Percentiles rank a stretch among this genome's conserved stretches.
These are phyloP conservation scores for Alternaria rosae DNA, from an alignment of 2,329 filamentous ascomycete species.

Conservation along the genomic window DNA sequence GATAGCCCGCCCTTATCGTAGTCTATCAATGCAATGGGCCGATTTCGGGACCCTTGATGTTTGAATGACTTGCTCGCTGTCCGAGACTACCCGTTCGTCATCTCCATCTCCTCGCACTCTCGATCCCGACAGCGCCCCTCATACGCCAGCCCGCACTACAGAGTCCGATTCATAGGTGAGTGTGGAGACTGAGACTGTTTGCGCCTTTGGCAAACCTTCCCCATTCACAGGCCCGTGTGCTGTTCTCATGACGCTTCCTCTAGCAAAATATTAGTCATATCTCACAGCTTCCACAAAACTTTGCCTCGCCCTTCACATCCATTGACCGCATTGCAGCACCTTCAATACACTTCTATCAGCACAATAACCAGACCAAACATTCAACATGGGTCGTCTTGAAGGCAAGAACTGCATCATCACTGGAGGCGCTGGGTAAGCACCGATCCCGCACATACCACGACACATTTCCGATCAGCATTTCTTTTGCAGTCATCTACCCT, in stretches of 20 bases:
- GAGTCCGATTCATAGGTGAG: constrained; percentile 14
- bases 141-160: constrained; percentile 9
- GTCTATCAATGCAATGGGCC: constrained; percentile 37
- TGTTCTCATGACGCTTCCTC: constrained; percentile 25
- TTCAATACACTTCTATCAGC: constrained; percentile 2
- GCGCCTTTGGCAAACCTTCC: constrained; percentile 22
- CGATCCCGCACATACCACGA: background rate
- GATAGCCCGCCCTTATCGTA: constrained; percentile 38
- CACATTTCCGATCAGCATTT: constrained; percentile 1
- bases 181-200: constrained; percentile 8
- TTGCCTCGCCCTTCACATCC: constrained; percentile 15
- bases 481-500: background rate
- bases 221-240: constrained; percentile 13
- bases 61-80: constrained; percentile 8
- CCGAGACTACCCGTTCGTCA: constrained; percentile 24
- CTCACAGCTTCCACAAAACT: constrained; percentile 31
- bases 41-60: constrained; percentile 37
- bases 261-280: constrained; percentile 44
- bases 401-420: constrained; percentile 80
- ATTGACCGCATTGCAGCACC: constrained; percentile 21
- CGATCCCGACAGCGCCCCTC: background rate
- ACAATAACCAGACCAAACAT: constrained; percentile 20
- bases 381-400: constrained; percentile 61
- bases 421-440: constrained; percentile 80
- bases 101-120: constrained; percentile 8